Percentiles rank a stretch among this genome's conserved stretches.
phyloP scores from a whole-genome alignment of 345 rosid species.

The Orychophragmus violaceus region DNA sequence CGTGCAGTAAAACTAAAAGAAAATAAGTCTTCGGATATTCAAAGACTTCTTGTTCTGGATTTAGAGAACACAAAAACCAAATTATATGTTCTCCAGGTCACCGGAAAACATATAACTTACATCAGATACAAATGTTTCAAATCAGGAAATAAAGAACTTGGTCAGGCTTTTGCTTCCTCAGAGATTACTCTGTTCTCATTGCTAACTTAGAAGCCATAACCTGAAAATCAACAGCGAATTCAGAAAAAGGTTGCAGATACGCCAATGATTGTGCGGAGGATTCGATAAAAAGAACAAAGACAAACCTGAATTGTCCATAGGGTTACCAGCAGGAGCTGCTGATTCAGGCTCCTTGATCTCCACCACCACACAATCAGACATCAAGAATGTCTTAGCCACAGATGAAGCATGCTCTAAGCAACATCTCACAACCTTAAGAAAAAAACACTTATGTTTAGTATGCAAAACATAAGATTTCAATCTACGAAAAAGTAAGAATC shows the following conservation, averaged over 20 bases:
- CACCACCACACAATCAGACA: slow-evolving; percentile 97
- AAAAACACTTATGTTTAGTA: background rate
- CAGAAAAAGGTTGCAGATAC: background rate
- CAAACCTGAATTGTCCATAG: slow-evolving; percentile 62
- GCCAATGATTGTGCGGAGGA: no score
- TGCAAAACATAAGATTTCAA: background rate
- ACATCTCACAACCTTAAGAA: slow-evolving; percentile 74
- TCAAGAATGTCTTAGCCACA: slow-evolving; percentile 88
- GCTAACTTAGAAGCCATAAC: slow-evolving; percentile 16
- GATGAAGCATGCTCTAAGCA: slow-evolving; percentile 96
- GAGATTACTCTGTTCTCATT: slow-evolving; percentile 3
- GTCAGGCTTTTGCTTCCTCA: slow-evolving; percentile 11
- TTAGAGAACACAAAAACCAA: background rate
- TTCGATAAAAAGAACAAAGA: background rate
- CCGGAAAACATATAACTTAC: slow-evolving; percentile 12
- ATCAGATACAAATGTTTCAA: background rate
- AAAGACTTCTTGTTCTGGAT: background rate
- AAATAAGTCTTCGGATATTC: background rate
- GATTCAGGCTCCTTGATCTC: slow-evolving; percentile 86
- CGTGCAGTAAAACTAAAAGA: background rate
- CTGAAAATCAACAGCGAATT: background rate
- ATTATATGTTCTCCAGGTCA: slow-evolving; percentile 6
- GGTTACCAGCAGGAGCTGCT: slow-evolving; percentile 59
- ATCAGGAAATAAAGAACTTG: background rate
- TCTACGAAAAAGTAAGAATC: background rate